These are phyloP conservation scores for Colletotrichum sp. DNA, from an alignment of 2,329 filamentous ascomycete genomes.

Conservation along the genomic window DNA sequence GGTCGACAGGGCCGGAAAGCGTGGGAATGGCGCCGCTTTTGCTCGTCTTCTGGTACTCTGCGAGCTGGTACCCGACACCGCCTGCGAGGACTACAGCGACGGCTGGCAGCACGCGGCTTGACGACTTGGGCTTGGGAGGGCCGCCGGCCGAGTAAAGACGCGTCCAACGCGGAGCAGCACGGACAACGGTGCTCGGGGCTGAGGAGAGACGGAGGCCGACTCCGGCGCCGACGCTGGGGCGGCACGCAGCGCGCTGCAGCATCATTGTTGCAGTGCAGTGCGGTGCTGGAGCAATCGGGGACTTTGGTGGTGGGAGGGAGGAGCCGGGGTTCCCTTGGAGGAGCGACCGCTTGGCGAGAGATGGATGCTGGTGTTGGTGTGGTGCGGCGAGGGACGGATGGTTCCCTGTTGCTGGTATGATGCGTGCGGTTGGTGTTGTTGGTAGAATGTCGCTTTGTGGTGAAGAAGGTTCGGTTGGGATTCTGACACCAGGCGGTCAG, in stretches of 20 bases:
- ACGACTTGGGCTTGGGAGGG: neutral
- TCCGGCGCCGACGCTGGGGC: neutral
- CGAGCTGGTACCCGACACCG: neutral
- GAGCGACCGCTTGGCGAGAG: neutral
- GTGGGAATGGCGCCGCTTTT: neutral
- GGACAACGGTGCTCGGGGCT: neutral
- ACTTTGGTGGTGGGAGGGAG: neutral
- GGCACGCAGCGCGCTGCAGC: constrained; percentile 4
- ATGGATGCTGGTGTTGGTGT: neutral
- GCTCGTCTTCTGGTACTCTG: neutral
- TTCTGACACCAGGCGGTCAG: neutral
- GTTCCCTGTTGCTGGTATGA: neutral
- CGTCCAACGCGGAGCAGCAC: neutral
- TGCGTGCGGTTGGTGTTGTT: neutral
- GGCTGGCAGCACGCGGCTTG: neutral
- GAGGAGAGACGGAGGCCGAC: neutral
- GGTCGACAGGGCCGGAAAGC: neutral
- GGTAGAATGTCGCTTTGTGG: neutral
- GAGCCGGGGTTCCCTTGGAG: neutral
- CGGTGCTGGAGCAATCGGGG: neutral
- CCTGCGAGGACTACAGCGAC: neutral
- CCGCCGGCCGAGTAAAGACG: neutral
- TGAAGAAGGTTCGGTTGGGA: neutral
- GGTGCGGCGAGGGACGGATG: neutral
- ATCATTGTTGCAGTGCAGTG: neutral